These are phyloP conservation scores for Aegilops tauschii DNA, from an alignment of 176 grass and related monocot genomes.

Conservation along the genomic window DNA sequence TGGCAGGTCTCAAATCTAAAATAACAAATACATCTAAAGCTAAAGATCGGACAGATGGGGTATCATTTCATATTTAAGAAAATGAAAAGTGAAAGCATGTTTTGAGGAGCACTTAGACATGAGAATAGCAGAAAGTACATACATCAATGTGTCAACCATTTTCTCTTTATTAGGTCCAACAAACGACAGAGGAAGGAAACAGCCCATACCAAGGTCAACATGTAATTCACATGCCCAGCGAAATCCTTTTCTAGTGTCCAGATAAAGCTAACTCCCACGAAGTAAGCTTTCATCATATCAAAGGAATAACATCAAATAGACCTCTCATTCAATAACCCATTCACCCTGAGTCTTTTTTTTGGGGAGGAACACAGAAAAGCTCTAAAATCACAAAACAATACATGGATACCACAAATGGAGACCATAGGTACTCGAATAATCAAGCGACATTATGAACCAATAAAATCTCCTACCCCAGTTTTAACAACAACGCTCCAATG, in stretches of 20 bases:
- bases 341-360: background rate
- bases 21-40: constrained; percentile 19
- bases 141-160: background rate
- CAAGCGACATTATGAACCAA: background rate
- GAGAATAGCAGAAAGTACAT: background rate
- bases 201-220: background rate
- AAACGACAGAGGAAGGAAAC: background rate
- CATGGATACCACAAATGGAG: background rate
- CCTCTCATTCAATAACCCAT: background rate
- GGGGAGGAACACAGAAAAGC: background rate
- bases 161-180: background rate
- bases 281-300: background rate
- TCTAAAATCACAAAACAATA: background rate
- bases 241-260: background rate
- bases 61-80: background rate
- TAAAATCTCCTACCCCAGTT: background rate
- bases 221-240: background rate
- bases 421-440: background rate
- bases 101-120: background rate
- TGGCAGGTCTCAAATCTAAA: background rate
- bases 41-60: background rate
- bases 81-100: background rate
- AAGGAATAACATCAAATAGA: background rate
- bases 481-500: background rate
- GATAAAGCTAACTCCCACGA: background rate